Conservation (phyloP, 768 basidiomycete species). For the Dentipellis fragilis region DNA sequence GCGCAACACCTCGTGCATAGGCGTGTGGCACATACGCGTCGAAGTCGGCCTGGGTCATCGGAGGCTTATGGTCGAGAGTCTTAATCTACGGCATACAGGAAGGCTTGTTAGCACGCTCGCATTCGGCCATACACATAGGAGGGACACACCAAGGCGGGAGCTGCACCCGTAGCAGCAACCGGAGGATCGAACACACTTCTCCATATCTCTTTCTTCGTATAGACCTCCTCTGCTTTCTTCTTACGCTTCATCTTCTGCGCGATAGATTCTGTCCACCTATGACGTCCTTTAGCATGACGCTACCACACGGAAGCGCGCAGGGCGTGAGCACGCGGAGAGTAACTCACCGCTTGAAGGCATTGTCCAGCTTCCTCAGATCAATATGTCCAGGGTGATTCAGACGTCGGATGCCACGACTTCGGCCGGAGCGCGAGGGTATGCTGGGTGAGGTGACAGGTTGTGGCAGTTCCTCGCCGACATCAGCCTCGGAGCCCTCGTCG, state of each 20-base stretch:
- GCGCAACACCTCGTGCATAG: not conserved
- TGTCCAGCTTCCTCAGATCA: constrained; percentile 71
- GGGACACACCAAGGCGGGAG: constrained; percentile 28
- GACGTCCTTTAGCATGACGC: not conserved
- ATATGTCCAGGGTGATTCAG: constrained; percentile 49
- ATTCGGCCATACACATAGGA: not conserved
- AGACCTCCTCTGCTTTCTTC: constrained; percentile 50
- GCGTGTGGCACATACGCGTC: constrained; percentile 42
- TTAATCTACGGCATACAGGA: constrained; percentile 37
- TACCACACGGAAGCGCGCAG: too few relatives aligned
- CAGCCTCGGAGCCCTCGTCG: constrained; percentile 32
- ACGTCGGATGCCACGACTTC: constrained; percentile 19
- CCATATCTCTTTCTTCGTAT: constrained; percentile 65
- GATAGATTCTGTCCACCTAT: constrained; percentile 80
- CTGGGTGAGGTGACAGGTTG: constrained; percentile 11
- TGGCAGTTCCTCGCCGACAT: constrained; percentile 17
- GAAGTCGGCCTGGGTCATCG: constrained; percentile 68
- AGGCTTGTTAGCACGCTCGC: not conserved
- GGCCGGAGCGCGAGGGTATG: constrained; percentile 9
- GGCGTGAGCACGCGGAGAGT: not conserved
- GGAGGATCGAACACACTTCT: constrained; percentile 73
- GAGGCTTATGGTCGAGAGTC: constrained; percentile 72
- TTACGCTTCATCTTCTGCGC: constrained; percentile 78
- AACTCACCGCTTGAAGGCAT: constrained; percentile 68
- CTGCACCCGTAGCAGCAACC: constrained; percentile 24